Evolutionary conservation across 352 stramenopile species (phyloP), one percentile per base, ranked within the genome.

Genomic region (Aphanomyces stellatus): DNA sequence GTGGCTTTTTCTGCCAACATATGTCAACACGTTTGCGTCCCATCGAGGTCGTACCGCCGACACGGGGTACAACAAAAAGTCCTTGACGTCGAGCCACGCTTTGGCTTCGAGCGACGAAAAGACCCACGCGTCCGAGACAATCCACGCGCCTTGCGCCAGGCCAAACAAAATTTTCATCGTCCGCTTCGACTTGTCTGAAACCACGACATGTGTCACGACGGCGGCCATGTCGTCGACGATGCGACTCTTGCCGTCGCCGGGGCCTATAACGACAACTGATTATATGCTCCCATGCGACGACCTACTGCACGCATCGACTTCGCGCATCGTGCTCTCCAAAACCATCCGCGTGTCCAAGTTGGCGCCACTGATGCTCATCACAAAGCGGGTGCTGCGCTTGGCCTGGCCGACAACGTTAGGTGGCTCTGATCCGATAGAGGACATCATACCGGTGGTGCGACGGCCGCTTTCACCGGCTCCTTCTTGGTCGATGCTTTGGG

Each of bases 161-260:
- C 81, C 85, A 53, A 93, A 93, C 3, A 93, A 67, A 35, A 91
- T 81, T 75, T 93, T 93, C 69, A 93, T 88, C 17, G 85, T 93
- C 27, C 85, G 81, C 74, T 79, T 87, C 24, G 78, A 73, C 22
- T 87, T 77, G 42, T 78, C 74, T 4, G 80, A 81, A 13, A 91
- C 80, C 37, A 93, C 80, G 30, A 93, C 73, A 46, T 93, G 85
- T 15, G 85, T 93, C 28, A 93, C 78, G 11, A 73, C 77, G 25
- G 81, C 78, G 4, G 80, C 72, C 51, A 90, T 89, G 24, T 91
- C 85, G 2, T 91, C 91, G 27, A 91, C 80, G n/a, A 93, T 79
- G 11, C 83, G 81, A 22, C 80, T 73, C 69, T 88, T 89, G 15
- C 80, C 76, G 43, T 91, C 67, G 0, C 76, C 76, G 8, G 64